Evolutionary conservation across 805 yeast species (phyloP).

Genomic region (Candida nemodendra): DNA sequence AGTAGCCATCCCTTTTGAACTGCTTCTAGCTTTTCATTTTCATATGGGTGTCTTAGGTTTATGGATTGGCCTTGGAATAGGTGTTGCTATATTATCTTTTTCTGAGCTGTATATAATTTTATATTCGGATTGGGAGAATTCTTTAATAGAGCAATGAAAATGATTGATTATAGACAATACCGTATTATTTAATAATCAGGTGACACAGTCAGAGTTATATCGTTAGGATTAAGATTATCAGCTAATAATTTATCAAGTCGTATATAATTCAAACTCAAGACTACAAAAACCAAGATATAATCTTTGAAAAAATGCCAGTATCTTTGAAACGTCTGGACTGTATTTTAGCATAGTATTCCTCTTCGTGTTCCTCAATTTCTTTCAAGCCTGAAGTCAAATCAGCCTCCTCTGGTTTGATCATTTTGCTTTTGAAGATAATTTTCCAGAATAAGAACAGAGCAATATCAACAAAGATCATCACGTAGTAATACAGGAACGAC

Average conservation of each 20-base stretch:
- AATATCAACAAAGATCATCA: constrained; percentile 39
- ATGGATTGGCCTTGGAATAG: constrained; percentile 48
- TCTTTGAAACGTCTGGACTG: no score
- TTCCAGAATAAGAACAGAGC: constrained; percentile 37
- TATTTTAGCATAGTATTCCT: constrained; percentile 31
- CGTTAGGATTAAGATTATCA: no score
- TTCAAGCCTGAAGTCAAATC: constrained; percentile 38
- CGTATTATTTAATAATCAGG: no score
- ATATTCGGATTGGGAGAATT: constrained; percentile 58
- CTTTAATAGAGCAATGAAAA: no score
- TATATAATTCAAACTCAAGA: no score
- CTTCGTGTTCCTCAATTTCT: constrained; percentile 40
- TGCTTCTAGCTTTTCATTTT: constrained; percentile 42
- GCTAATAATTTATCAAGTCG: no score
- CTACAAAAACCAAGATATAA: no score
- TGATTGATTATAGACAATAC: no score
- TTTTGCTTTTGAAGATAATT: constrained; percentile 36
- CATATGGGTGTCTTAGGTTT: constrained; percentile 42
- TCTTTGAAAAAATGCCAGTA: no score
- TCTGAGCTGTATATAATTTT: constrained; percentile 42
- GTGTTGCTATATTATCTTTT: constrained; percentile 39
- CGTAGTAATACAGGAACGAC: constrained; percentile 39
- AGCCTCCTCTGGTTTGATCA: constrained; percentile 33
- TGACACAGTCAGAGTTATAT: no score
- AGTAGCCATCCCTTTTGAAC: constrained; percentile 49